These are phyloP conservation scores for Globisporangium emineosum DNA, from an alignment of 352 stramenopile genomes.

Conservation along the genomic window DNA sequence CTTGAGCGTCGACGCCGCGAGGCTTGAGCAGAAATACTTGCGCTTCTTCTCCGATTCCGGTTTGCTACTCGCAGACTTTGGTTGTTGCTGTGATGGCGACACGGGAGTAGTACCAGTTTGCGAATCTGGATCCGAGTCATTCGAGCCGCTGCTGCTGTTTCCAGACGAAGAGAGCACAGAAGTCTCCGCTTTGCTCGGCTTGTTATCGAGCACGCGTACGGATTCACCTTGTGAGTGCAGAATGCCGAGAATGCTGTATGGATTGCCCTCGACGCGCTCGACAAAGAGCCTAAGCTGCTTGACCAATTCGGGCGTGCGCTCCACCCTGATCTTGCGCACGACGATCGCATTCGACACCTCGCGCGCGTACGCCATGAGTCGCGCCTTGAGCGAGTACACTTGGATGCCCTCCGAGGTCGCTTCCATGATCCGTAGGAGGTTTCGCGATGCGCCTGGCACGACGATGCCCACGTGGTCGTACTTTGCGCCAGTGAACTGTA, in stretches of 20 bases:
- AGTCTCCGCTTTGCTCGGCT: neutral
- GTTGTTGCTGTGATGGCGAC: neutral
- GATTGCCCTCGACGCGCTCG: constrained; percentile 66
- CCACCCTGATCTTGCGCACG: constrained; percentile 45
- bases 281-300: constrained; percentile 56
- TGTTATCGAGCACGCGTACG: constrained; percentile 21
- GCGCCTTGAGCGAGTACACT: constrained; percentile 72
- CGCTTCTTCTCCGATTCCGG: constrained; percentile 27
- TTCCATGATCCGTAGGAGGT: constrained; percentile 74
- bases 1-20: constrained; percentile 76
- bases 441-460: constrained; percentile 53
- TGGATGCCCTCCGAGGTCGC: constrained; percentile 78
- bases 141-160: neutral
- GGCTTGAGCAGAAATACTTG: constrained; percentile 86
- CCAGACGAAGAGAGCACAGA: neutral
- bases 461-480: constrained; percentile 85
- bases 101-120: neutral
- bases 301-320: constrained; percentile 42
- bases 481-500: constrained; percentile 64
- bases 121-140: constrained; percentile 11
- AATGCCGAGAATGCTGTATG: constrained; percentile 83
- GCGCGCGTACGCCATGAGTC: constrained; percentile 73
- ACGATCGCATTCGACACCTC: constrained; percentile 84
- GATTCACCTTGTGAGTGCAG: constrained; percentile 55
- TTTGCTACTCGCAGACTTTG: neutral